A percentile compares a stretch with the other conserved stretches of the same genome.
These are phyloP conservation scores for Cyamopsis tetragonoloba DNA, from an alignment of 306 rosid genomes.

Conservation along the genomic window DNA sequence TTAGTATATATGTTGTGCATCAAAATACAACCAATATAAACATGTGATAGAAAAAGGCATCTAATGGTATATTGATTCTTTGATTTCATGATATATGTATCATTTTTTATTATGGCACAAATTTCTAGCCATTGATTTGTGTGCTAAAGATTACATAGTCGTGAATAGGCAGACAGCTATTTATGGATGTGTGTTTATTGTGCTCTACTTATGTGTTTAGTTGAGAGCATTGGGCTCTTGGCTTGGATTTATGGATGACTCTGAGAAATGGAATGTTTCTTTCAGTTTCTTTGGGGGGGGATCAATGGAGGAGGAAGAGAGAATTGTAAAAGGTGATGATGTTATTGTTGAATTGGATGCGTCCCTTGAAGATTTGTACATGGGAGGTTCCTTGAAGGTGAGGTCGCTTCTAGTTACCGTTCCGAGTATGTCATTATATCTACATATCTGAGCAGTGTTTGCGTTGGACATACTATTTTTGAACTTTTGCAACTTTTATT, in stretches of 20 bases:
- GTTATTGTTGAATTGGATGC: conserved; percentile 85
- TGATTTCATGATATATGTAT: background rate
- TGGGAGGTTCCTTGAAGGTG: conserved; percentile 97
- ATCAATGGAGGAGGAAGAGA: conserved; percentile 77
- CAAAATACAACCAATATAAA: background rate
- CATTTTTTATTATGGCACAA: background rate
- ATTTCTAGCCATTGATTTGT: conserved; percentile 2
- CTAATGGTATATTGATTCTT: background rate
- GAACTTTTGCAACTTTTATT: conserved; percentile 1
- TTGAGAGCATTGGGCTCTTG: background rate
- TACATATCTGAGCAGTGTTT: background rate
- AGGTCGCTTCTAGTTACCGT: conserved; percentile 5
- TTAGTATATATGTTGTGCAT: background rate
- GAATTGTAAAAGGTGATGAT: conserved; percentile 78
- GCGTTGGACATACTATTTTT: background rate
- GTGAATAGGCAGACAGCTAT: background rate
- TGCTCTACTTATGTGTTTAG: background rate
- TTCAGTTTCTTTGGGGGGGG: conserved; percentile 89
- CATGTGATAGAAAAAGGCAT: background rate
- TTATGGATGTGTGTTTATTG: background rate
- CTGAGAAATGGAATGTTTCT: conserved; percentile 8
- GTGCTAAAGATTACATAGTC: background rate
- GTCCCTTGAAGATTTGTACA: conserved; percentile 79
- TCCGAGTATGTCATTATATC: background rate
- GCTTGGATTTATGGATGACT: conserved; percentile 4